These are phyloP conservation scores for Eutypella sp. DNA, from an alignment of 2,329 filamentous ascomycete genomes.

Conservation along the genomic window DNA sequence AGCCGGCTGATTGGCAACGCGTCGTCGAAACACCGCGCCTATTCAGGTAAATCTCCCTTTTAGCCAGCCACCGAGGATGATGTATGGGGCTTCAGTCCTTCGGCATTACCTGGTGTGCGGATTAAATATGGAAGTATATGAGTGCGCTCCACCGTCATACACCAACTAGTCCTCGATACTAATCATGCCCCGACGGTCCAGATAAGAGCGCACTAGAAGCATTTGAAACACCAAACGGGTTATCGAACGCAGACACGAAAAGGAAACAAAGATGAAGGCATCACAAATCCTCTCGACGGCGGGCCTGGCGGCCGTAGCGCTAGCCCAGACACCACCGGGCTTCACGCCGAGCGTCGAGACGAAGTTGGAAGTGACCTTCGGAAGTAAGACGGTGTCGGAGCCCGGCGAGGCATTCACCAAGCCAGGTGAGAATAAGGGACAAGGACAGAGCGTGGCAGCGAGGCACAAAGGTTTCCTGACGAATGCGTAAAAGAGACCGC, in stretches of 20 bases:
- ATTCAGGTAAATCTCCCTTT: slow-evolving; percentile 15
- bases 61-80: slow-evolving; percentile 16
- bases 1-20: slow-evolving; percentile 15
- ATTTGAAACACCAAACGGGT: not conserved
- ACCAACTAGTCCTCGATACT: not conserved
- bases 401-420: slow-evolving; percentile 22
- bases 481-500: slow-evolving; percentile 13
- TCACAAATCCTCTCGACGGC: slow-evolving; percentile 13
- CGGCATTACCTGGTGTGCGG: slow-evolving; percentile 8
- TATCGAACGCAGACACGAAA: not conserved
- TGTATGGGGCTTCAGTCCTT: slow-evolving; percentile 5
- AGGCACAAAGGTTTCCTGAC: not conserved
- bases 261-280: slow-evolving; percentile 17
- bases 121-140: not conserved
- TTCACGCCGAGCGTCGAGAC: slow-evolving; percentile 20
- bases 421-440: slow-evolving; percentile 4
- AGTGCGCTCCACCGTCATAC: not conserved
- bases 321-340: slow-evolving; percentile 21
- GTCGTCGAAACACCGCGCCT: slow-evolving; percentile 8
- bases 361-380: slow-evolving; percentile 24
- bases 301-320: slow-evolving; percentile 13
- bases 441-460: too few species aligned
- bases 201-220: not conserved
- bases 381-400: slow-evolving; percentile 19
- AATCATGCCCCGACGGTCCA: not conserved